Evolutionary conservation across 2,329 filamentous ascomycete genomes (phyloP), one percentile per base, ranked within the genome.

Genomic region (Colletotrichum cuscutae): DNA sequence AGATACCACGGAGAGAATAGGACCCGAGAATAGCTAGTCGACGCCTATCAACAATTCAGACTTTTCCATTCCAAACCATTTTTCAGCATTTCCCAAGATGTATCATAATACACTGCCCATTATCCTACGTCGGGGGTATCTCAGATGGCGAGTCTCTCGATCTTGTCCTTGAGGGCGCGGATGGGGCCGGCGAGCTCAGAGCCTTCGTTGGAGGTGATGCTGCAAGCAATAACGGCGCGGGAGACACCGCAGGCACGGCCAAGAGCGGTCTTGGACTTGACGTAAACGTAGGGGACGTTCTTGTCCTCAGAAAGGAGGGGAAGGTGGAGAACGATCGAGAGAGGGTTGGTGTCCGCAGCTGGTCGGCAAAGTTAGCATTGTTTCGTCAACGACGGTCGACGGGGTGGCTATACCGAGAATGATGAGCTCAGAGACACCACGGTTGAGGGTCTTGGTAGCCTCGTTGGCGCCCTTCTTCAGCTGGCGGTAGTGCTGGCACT

Each of bases 81-180:
- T 49, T 64, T 7, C 56, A 62, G 61, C 22, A 35, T 46, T 35
- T 62, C 28, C 42, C 46, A 37, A 71, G 70, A 24, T 59, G 26
- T 26, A 11, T 32, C 28, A 57, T 57, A 7, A 67, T 49, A 72
- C 37, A 52, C 63, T 42, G 35, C 53, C 70, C 57, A 54, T 49
- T 46, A 67, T 72, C 32, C 12, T 58, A 37, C 0, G 32, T 58
- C 4, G 19, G 57, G 71, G 73, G 71, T 74, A 66, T 71, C 77
- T 90, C 92, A 98, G 86, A 98, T 98, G 88, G 96, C 95, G 77
- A 98, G 89, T 79, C 95, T 91, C 89, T 98, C 96, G 68, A 98
- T 94, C 91, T 98, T 97, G 85, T 97, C 94, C 89, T 96, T 97
- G 80, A 98, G 88, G 76, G 92, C 89, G 79, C 93, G 90, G 84